Evolutionary conservation across 2,329 filamentous ascomycete species (phyloP).

Genomic region (Epichloe uncinata): DNA sequence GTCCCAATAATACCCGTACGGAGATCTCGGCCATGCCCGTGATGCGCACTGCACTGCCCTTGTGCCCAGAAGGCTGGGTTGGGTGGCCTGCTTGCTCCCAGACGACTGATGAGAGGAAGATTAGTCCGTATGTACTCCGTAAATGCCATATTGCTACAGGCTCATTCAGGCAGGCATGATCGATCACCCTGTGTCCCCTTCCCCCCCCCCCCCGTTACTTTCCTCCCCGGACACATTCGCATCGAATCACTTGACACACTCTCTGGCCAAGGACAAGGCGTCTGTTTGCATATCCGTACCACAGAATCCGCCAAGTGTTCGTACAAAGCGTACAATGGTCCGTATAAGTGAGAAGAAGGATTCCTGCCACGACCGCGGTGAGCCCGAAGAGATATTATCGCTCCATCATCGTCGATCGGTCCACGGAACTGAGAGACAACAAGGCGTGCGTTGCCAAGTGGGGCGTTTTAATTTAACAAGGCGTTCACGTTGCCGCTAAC

Average conservation of each 20-base stretch:
- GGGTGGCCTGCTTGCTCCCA: no score
- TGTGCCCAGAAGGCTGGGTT: no score
- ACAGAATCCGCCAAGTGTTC: not conserved
- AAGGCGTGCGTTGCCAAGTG: not conserved
- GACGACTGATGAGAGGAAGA: no score
- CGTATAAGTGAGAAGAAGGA: not conserved
- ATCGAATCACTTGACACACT: not conserved
- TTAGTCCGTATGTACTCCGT: no score
- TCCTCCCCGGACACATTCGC: not conserved
- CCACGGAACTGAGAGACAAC: not conserved
- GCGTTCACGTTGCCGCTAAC: not conserved
- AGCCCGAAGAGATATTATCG: not conserved
- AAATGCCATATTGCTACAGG: not conserved
- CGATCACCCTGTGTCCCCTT: not conserved
- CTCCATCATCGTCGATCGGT: slow-evolving; percentile 1
- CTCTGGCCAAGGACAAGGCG: not conserved
- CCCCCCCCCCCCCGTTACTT: not conserved
- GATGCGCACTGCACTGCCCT: not conserved
- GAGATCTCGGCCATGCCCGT: not conserved
- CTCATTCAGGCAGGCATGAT: not conserved
- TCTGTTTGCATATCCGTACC: not conserved
- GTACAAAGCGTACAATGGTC: not conserved
- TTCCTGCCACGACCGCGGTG: not conserved
- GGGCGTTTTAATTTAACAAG: not conserved
- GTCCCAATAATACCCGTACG: not conserved